These are phyloP conservation scores for Chenopodium formosanum DNA, from an alignment of 148 eudicot genomes.

Conservation along the genomic window DNA sequence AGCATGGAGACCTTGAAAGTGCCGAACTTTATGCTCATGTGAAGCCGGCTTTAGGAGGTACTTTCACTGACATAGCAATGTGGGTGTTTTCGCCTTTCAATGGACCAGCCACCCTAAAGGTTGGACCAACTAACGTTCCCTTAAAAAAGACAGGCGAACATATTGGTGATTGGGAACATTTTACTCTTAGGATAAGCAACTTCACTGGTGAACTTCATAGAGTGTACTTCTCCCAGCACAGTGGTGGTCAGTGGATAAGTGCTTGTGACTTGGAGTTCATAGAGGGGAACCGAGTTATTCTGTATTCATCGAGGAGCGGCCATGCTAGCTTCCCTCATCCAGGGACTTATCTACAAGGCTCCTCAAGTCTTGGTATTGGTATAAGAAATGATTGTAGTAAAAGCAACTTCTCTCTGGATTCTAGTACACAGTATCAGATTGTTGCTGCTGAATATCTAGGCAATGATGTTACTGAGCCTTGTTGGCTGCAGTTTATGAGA, in stretches of 20 bases:
- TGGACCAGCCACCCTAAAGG: slow-evolving; percentile 70
- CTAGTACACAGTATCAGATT: slow-evolving; percentile 56
- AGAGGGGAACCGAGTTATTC: slow-evolving; percentile 61
- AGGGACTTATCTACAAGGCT: slow-evolving; percentile 71
- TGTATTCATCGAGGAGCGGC: slow-evolving; percentile 70
- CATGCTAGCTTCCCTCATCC: slow-evolving; percentile 83
- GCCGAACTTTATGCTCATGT: slow-evolving; percentile 78
- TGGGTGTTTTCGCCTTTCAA: slow-evolving; percentile 92
- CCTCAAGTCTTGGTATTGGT: slow-evolving; percentile 69
- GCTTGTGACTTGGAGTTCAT: slow-evolving; percentile 66
- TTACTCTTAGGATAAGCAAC: slow-evolving; percentile 79
- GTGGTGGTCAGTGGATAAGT: slow-evolving; percentile 76
- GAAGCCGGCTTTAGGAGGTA: slow-evolving; percentile 89
- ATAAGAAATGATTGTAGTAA: slow-evolving; percentile 68
- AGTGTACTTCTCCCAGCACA: slow-evolving; percentile 83
- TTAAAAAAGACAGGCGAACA: slow-evolving; percentile 71
- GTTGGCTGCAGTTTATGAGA: slow-evolving; percentile 87
- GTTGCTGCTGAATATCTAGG: slow-evolving; percentile 84
- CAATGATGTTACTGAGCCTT: slow-evolving; percentile 51
- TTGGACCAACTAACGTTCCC: slow-evolving; percentile 47
- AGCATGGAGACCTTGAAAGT: slow-evolving; percentile 59
- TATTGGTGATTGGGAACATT: slow-evolving; percentile 92
- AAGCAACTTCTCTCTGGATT: slow-evolving; percentile 57
- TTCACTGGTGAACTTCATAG: slow-evolving; percentile 68
- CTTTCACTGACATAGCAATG: slow-evolving; percentile 79